phyloP scores from a whole-genome alignment of 495 filamentous ascomycete genomes.

The Annulohypoxylon moriforme region DNA sequence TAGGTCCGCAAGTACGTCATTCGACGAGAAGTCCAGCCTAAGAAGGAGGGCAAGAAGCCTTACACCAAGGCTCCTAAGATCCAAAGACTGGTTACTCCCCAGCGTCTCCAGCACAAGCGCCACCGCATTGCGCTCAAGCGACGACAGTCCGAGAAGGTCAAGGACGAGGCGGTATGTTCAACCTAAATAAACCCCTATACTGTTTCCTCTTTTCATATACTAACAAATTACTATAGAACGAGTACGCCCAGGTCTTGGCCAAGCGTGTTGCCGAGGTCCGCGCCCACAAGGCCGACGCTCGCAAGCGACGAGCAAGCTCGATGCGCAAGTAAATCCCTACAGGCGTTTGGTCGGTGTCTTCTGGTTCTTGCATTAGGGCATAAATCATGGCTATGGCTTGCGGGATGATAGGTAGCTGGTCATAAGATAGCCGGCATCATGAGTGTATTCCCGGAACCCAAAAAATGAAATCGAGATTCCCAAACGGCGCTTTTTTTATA shows the following conservation, averaged over 20 bases:
- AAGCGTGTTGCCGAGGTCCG: conserved; percentile 96
- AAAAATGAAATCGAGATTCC: conserved; percentile 49
- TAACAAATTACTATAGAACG: conserved; percentile 71
- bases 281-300: conserved; percentile 86
- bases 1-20: conserved; percentile 99
- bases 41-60: conserved; percentile 93
- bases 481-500: conserved; percentile 25
- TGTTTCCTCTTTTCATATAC: conserved; percentile 17
- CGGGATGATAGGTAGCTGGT: conserved; percentile 41
- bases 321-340: conserved; percentile 82
- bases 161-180: conserved; percentile 95
- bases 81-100: conserved; percentile 98
- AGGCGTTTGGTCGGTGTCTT: conserved; percentile 58
- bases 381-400: conserved; percentile 49
- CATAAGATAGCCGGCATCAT: conserved; percentile 43
- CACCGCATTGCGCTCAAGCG: conserved; percentile 97
- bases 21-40: conserved; percentile 94
- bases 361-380: conserved; percentile 53
- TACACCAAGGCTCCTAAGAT: conserved; percentile 99
- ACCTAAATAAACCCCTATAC: background rate
- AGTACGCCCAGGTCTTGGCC: conserved; percentile 92
- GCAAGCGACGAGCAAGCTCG: conserved; percentile 95
- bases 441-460: conserved; percentile 48
- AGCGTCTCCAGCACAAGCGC: conserved; percentile 99
- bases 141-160: conserved; percentile 90